These are phyloP conservation scores for Nakazawaea populi DNA, from an alignment of 805 yeast species.

Conservation along the genomic window DNA sequence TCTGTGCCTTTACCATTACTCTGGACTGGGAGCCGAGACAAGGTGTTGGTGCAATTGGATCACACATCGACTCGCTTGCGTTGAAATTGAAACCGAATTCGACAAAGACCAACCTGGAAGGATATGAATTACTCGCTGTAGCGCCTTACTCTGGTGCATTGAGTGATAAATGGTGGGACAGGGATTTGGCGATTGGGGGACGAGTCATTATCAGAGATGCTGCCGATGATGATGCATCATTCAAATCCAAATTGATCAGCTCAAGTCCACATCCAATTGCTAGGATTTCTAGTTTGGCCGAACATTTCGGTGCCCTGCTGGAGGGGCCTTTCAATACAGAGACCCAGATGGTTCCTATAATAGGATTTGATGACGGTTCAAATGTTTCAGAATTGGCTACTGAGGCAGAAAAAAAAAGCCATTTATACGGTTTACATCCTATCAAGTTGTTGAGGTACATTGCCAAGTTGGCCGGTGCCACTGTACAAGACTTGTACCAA, in stretches of 20 bases:
- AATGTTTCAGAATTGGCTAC: conserved; percentile 41
- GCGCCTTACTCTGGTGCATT: conserved; percentile 80
- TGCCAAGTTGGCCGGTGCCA: conserved; percentile 51
- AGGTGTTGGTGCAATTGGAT: conserved; percentile 66
- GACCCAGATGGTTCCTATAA: conserved; percentile 74
- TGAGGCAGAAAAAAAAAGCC: conserved; percentile 54
- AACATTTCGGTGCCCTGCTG: conserved; percentile 74
- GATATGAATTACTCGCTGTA: conserved; percentile 73
- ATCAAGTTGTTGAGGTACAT: conserved; percentile 62
- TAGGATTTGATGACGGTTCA: conserved; percentile 41
- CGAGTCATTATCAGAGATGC: conserved; percentile 49
- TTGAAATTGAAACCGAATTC: conserved; percentile 70
- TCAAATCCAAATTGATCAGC: conserved; percentile 41
- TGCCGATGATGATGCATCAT: conserved; percentile 16
- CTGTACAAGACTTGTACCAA: conserved; percentile 57
- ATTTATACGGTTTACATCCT: conserved; percentile 63
- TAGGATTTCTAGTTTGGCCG: conserved; percentile 77
- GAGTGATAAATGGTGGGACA: conserved; percentile 66
- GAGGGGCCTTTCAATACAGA: conserved; percentile 71
- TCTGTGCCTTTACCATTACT: conserved; percentile 69
- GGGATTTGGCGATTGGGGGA: conserved; percentile 85
- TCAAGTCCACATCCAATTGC: conserved; percentile 70
- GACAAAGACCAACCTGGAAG: conserved; percentile 55
- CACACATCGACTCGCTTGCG: conserved; percentile 70
- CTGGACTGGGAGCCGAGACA: conserved; percentile 53